Conservation (phyloP, 2,329 filamentous ascomycete species). For the Pestalotiopsis sp. region DNA sequence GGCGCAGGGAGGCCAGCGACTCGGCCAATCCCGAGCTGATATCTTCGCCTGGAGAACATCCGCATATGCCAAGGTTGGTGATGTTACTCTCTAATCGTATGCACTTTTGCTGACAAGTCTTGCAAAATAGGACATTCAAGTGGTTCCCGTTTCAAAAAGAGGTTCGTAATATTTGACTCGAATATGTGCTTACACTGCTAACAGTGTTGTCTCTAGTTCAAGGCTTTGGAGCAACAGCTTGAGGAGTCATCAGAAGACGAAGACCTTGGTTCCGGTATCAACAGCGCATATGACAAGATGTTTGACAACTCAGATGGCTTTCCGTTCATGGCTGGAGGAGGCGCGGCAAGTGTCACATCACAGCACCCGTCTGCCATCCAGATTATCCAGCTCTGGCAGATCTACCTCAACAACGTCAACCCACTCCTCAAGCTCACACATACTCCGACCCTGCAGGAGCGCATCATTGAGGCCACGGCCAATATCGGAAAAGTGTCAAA, state of each 20-base stretch:
- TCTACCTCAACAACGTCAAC: slow-evolving; percentile 69
- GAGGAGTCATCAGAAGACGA: slow-evolving; percentile 58
- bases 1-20: slow-evolving; percentile 47
- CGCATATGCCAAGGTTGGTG: slow-evolving; percentile 29
- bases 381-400: slow-evolving; percentile 67
- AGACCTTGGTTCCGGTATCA: slow-evolving; percentile 52
- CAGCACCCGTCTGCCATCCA: slow-evolving; percentile 57
- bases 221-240: slow-evolving; percentile 46
- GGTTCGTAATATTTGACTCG: slow-evolving; percentile 32
- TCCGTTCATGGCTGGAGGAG: slow-evolving; percentile 54
- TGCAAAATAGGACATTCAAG: slow-evolving; percentile 34
- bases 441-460: slow-evolving; percentile 63
- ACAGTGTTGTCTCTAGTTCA: slow-evolving; percentile 39
- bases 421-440: slow-evolving; percentile 69
- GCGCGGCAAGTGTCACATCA: slow-evolving; percentile 41
- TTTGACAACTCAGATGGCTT: slow-evolving; percentile 57
- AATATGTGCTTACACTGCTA: background rate
- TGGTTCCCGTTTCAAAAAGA: slow-evolving; percentile 56
- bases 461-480: slow-evolving; percentile 62
- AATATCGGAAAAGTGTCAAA: slow-evolving; percentile 54
- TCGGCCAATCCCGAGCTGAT: slow-evolving; percentile 37
- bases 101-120: slow-evolving; percentile 10
- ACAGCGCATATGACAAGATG: slow-evolving; percentile 60
- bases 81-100: background rate
- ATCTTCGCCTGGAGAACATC: slow-evolving; percentile 25